Evolutionary conservation across 176 grass and related monocot genomes (phyloP), one percentile per base, ranked within the genome.

Genomic region (Eleusine indica): DNA sequence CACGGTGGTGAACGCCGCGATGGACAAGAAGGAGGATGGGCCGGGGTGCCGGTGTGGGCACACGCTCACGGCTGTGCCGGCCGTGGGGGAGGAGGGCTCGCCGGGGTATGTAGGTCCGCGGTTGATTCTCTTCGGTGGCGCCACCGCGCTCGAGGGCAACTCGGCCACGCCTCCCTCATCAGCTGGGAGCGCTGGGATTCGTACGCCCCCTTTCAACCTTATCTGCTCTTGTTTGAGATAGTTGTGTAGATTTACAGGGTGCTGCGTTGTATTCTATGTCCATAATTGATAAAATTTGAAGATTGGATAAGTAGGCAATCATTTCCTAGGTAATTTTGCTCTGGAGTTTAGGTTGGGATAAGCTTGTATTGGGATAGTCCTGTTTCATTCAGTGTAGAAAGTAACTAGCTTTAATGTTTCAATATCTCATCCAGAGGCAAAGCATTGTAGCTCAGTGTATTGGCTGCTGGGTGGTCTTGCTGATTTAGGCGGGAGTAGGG

Each of bases 31-130:
- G 91, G 93, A 99, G 80, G 96, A 99, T 69, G 96, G 96, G 58
- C 89, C 96, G 0, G 96, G 96, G 25, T 99, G 93, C 89, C 87
- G 96, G 32, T 99, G 96, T 68, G 96, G 96, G 1, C 96, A 99
- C 85, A 99, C 96, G 29, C 86, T 99, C 61, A 99, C 96, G 7
- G 85, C 93, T 9, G 85, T 99, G 72, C 88, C 93, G 2, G 70
- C 96, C 5, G 85, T 92, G 5, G 96, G 91, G 76, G 96, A 96
- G 70, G 93, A 96, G 18, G 89, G 93, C 60, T 43, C 87, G 58
- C 80, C 87, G 6, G 96, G 89, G 4, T 89, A 89, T 61, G 54
- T 89, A 12, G 93, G 93, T 58, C 89, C 86, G 47, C 86, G 91
- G 8, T 70, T 99, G 10, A 91, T 99, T 53, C 90, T 99, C 32